Conservation (phyloP, 371 early-diverging fungal genomes). For the Neoconidiobolus thromboides region DNA sequence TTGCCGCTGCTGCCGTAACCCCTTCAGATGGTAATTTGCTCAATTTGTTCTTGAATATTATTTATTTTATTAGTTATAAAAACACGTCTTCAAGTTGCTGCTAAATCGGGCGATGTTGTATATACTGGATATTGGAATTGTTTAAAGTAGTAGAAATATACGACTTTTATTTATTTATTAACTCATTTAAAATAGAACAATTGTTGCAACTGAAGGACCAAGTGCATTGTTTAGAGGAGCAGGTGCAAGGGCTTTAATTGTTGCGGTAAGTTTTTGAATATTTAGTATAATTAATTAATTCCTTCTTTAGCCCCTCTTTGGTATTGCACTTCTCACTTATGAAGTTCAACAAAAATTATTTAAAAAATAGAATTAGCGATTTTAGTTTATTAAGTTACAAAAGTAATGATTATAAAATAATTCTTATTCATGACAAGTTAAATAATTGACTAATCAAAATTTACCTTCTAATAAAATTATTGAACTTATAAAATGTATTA, state of each 20-base stretch:
- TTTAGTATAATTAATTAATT: not conserved
- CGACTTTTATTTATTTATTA: not conserved
- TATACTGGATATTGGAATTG: constrained; percentile 57
- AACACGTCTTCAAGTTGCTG: constrained; percentile 87
- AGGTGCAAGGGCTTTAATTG: constrained; percentile 75
- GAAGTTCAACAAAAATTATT: constrained; percentile 2
- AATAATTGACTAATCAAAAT: too few species aligned
- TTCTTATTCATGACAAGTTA: too few species aligned
- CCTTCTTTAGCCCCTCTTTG: constrained; percentile 2
- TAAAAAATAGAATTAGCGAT: too few species aligned
- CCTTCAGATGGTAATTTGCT: constrained; percentile 1
- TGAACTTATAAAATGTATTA: too few species aligned
- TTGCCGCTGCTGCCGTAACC: constrained; percentile 6
- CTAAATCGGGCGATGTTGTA: constrained; percentile 61
- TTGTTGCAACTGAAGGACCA: constrained; percentile 75
- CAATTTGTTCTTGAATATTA: not conserved
- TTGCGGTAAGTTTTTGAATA: constrained; percentile 24
- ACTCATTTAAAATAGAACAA: constrained; percentile 26
- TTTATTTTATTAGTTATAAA: constrained; percentile 49
- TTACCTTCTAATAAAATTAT: too few species aligned
- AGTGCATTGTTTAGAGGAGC: constrained; percentile 86
- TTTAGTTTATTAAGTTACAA: too few species aligned
- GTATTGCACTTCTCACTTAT: constrained; percentile 3
- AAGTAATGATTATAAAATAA: too few species aligned
- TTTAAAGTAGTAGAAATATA: constrained; percentile 13